Evolutionary conservation across 1,284 basidiomycete species (phyloP).

Genomic region (Ustilago loliicola): DNA sequence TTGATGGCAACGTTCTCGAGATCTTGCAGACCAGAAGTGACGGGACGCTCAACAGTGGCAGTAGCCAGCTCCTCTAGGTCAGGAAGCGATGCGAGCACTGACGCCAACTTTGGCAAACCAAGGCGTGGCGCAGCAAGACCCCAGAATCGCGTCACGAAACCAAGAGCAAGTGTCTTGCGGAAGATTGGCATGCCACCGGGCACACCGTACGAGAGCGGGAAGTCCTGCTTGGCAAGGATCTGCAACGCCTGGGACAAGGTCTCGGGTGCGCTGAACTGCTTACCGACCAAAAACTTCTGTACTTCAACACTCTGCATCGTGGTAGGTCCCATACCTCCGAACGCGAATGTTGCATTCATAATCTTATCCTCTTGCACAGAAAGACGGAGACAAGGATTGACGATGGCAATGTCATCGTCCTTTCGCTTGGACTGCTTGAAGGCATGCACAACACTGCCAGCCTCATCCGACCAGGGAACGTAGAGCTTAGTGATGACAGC

Average conservation of each 20-base stretch:
- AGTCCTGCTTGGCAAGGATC: constrained; percentile 61
- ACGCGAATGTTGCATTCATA: constrained; percentile 62
- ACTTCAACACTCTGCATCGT: constrained; percentile 57
- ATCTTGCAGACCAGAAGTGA: constrained; percentile 56
- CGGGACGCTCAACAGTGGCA: constrained; percentile 43
- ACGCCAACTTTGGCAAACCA: constrained; percentile 27
- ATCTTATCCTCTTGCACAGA: constrained; percentile 45
- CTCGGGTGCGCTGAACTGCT: constrained; percentile 24
- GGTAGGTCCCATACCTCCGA: constrained; percentile 71
- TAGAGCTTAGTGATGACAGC: constrained; percentile 66
- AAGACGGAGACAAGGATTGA: constrained; percentile 66
- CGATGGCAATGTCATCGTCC: constrained; percentile 72
- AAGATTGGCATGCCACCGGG: constrained; percentile 71
- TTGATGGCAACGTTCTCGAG: constrained; percentile 58
- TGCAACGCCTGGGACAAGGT: constrained; percentile 32
- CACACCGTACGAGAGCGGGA: constrained; percentile 68
- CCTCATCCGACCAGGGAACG: constrained; percentile 51
- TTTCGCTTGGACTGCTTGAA: constrained; percentile 71
- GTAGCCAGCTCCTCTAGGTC: constrained; percentile 53
- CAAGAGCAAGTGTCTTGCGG: constrained; percentile 69
- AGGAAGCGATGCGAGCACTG: constrained; percentile 24
- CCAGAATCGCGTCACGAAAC: constrained; percentile 71
- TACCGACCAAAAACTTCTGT: constrained; percentile 49
- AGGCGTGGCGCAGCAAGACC: constrained; percentile 55
- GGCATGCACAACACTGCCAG: constrained; percentile 60